Base-by-base conservation (phyloP, 1,284 basidiomycete species). In the Cutaneotrichosporon cavernicola region DNA sequence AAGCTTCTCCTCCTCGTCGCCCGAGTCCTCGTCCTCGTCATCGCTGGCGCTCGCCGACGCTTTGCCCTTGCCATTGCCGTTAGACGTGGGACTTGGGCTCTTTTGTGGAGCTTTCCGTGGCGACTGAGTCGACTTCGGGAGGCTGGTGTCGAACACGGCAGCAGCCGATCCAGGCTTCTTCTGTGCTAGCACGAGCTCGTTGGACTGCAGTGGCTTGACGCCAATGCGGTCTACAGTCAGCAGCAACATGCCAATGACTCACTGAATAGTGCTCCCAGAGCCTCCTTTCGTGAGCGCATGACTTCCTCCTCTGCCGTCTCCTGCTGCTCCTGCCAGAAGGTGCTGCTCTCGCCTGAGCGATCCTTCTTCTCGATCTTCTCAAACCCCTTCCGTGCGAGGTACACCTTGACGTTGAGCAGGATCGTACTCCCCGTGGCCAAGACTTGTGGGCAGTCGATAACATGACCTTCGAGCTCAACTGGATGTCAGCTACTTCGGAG, bases 1-100 rank as follows among this genome's bases (percentile, higher is more conserved):
- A 58, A 95, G 81, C 61, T 91, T 88, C 74, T 92, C 91, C 7
- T 84, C 78, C 60, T 81, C 80, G 62, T 80, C 79, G 16, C 79
- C 87, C 62, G 90, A 82, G 60, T 83, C 82, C 21, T 80, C 80
- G 34, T 80, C 83, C 21, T 80, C 82, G 18, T 75, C 88, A 3
- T 73, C 76, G 36, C 71, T 71, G 53, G 73, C 72, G 18, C 49
- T 55, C 2, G 70, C 72, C 6, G 73, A 72, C n/a, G 60, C 68
- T 57, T 73, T 73, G 32, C 65, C 73, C 64, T 77, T 77, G 1
- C 66, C 70, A 56, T 73, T 74, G 18, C 67, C 69, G 30, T 62
- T 60, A 6, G 62, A 69, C 40, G 71, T 73, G 0, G 76, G 74
- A 38, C 71, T 73, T 1, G 66, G 65, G 56, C 69, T 73, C 56